Evolutionary conservation across 2,329 filamentous ascomycete genomes (phyloP).

Genomic region (Amesomyces nigricolor): DNA sequence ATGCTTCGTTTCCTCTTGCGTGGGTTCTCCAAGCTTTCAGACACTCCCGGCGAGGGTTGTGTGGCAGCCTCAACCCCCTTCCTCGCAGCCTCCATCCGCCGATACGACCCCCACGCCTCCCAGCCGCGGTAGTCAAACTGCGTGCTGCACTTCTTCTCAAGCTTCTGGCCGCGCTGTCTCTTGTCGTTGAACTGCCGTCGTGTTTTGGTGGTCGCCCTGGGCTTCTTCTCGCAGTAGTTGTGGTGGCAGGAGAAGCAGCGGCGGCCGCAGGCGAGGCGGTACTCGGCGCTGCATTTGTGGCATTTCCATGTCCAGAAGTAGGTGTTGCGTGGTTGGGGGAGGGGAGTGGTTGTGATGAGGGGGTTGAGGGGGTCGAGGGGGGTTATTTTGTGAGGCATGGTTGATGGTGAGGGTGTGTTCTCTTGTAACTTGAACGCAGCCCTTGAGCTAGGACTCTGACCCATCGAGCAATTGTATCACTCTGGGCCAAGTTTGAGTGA

Average conservation of each 20-base stretch:
- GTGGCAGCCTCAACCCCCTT: too few relatives aligned
- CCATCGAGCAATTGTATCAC: too few relatives aligned
- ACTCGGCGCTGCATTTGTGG: conserved; percentile 28
- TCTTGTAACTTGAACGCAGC: too few relatives aligned
- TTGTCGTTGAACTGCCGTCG: conserved; percentile 16
- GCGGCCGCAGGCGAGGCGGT: conserved; percentile 32
- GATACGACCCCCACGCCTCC: conserved; percentile 29
- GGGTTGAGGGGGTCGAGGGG: not conserved
- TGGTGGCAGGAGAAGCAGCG: conserved; percentile 38
- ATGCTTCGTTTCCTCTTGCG: not conserved
- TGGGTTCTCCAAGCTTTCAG: too few relatives aligned
- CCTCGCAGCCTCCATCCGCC: conserved; percentile 17
- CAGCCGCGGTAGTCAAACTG: conserved; percentile 34
- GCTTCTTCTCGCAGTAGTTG: conserved; percentile 27
- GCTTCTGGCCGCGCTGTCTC: not conserved
- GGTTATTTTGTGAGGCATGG: too few relatives aligned
- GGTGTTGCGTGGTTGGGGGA: not conserved
- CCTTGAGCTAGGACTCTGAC: too few relatives aligned
- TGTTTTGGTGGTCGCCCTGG: conserved; percentile 4
- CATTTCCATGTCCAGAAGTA: conserved; percentile 34
- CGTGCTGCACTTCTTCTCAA: conserved; percentile 22
- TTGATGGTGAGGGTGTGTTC: too few relatives aligned
- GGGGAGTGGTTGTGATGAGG: not conserved
- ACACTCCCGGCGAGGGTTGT: too few relatives aligned
- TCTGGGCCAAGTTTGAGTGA: too few relatives aligned